Evolutionary conservation across 208 protist genomes (phyloP), one percentile per base, ranked within the genome.

Genomic region (Trypanosoma boissoni): DNA sequence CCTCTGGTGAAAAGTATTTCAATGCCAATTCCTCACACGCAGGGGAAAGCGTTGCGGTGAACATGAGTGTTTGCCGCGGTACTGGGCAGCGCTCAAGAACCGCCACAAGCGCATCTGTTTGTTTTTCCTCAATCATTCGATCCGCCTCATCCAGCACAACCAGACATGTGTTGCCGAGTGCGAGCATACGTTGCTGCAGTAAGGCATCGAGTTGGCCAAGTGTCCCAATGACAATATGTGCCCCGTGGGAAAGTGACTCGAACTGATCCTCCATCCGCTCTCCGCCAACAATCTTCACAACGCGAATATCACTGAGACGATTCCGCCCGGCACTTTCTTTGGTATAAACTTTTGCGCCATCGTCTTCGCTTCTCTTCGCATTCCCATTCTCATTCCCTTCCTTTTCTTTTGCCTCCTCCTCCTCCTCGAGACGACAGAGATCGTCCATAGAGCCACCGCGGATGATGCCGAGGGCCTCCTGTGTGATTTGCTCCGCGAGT

Each of bases 91-190:
- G 74, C 68, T 95, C 74, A 10, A 99, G 76, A 36, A 99, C 96
- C 3, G 72, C 73, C 20, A 95, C 67, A 18, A 99, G 68, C 1
- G 37, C 20, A 4, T 74, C 64, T 28, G 55, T 60, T n/a, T 69
- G 64, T 49, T 98, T 88, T 44, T 98, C 83, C 66, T 97, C 89
- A 48, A 91, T 85, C 65, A 99, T 95, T 41, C 92, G 78, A 73
- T 99, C 98, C 0, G 97, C 98, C 66, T 99, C 98, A 73, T 99
- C 98, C 62, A 99, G 68, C 26, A 98, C 93, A 18, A 99, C 76
- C 24, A 78, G 64, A 16, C 58, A 51, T 2, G 78, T 76, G 68
- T 86, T 91, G 39, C 75, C 75, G 1, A 94, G 73, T 0, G 80
- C 80, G 16, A 94, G 72, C 20, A 87, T 37, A 20, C 82, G 73